Evolutionary conservation across 2,329 filamentous ascomycete genomes (phyloP), one percentile per base, ranked within the genome.

Genomic region (Amylocarpus encephaloides): DNA sequence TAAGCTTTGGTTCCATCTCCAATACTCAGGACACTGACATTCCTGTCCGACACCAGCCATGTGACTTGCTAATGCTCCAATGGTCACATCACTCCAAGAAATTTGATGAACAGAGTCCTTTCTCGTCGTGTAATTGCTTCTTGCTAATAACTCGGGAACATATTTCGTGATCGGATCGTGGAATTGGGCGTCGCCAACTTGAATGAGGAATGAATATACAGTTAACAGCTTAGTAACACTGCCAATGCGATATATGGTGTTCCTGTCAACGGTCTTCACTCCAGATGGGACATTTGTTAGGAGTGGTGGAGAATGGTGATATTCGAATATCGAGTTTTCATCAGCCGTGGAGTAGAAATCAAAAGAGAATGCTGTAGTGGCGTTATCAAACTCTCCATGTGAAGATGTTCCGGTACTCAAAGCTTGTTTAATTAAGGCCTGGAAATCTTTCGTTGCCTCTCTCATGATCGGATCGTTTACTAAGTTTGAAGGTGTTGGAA

Each of bases 201-300:
- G 66, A 12, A 65, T 62, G 15, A 75, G 62, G 52, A 70, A 71
- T 5, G 66, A 66, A 46, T 70, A 72, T 2, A 73, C 65, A 2
- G 68, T 71, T 52, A 72, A 67, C 6, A 73, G 58, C 58, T 77
- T 76, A 9, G 71, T 71, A 10, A 75, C 59, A 53, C 72, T 75
- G 12, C 64, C 69, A 3, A 71, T 58, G 2, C 67, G 62, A 55
- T 69, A 77, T 16, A 71, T 60, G 0, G 68, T 72, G 49, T 74
- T 61, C 6, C 64, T 64, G 30, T 70, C 64, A 3, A 75, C 63
- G 1, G 58, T 59, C 7, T 54, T 63, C 6, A 68, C 65, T 1
- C 69, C 68, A 7, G 62, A 59, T 3, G 64, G 59, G 13, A 57
- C 59, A 19, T 26, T 26, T 26, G 58, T 52, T 30, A 50, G 29